phyloP scores from a whole-genome alignment of 345 rosid species.

The Rhizophora apiculata region DNA sequence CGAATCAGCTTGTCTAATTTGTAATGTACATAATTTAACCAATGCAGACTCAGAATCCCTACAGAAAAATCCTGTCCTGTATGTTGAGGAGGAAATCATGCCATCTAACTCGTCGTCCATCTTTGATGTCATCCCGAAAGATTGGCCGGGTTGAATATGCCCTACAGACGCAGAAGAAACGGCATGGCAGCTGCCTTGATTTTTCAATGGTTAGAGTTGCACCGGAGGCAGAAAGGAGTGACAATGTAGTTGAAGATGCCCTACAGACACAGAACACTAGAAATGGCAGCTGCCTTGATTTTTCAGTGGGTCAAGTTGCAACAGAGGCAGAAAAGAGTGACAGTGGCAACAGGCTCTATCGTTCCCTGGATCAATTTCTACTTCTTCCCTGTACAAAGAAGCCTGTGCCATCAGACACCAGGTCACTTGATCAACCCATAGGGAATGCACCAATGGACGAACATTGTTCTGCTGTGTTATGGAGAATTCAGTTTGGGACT shows the following conservation, averaged over 20 bases:
- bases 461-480: conserved; percentile 7
- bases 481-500: conserved; percentile 22
- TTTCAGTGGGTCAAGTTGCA: conserved; percentile 3
- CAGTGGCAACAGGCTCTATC: conserved; percentile 10
- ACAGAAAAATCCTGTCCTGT: conserved; percentile 22
- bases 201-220: neutral
- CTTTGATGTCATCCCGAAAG: conserved; percentile 10
- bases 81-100: conserved; percentile 9
- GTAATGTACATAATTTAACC: conserved; percentile 12
- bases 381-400: conserved; percentile 35
- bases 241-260: conserved; percentile 15
- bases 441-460: conserved; percentile 1
- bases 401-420: conserved; percentile 20
- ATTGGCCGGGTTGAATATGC: conserved; percentile 17
- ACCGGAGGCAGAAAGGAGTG: neutral
- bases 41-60: conserved; percentile 40
- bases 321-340: conserved; percentile 3
- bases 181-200: conserved; percentile 22
- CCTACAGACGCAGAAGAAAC: conserved; percentile 11
- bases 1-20: neutral
- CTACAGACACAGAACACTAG: conserved; percentile 14
- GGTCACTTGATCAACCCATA: conserved; percentile 15
- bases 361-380: conserved; percentile 44
- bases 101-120: conserved; percentile 11
- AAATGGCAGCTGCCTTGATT: conserved; percentile 22